These are phyloP conservation scores for Hirschioporus abietinus DNA, from an alignment of 768 basidiomycete genomes.

Conservation along the genomic window DNA sequence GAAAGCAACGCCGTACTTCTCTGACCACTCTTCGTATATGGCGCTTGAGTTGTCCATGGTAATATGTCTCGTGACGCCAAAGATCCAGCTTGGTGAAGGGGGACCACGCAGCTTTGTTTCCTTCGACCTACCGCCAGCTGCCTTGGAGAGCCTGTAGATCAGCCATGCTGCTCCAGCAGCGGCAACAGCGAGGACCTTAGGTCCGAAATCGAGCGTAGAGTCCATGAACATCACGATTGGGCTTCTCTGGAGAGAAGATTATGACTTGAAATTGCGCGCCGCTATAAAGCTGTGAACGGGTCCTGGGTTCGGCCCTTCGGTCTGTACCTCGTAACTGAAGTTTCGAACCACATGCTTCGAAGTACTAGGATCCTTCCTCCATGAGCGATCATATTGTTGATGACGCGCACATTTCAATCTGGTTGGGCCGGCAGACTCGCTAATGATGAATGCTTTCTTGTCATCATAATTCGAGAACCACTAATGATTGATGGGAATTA, in stretches of 20 bases:
- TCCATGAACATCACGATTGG: neutral
- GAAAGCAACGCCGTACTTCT: constrained; percentile 43
- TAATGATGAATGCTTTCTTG: neutral
- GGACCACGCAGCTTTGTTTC: constrained; percentile 28
- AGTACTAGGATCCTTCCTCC: neutral
- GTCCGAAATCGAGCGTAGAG: neutral
- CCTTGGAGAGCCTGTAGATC: neutral
- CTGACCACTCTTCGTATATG: constrained; percentile 42
- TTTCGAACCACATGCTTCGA: neutral
- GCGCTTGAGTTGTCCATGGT: constrained; percentile 22
- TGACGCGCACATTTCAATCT: neutral
- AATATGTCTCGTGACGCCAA: constrained; percentile 32
- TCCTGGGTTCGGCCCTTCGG: neutral
- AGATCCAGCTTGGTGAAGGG: constrained; percentile 33
- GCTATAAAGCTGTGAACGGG: neutral
- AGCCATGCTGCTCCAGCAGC: neutral
- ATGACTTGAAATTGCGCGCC: neutral
- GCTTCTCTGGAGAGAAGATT: neutral
- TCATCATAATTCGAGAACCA: neutral
- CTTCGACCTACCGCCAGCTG: neutral
- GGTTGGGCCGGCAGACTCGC: neutral
- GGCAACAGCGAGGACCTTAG: neutral
- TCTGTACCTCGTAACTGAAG: neutral
- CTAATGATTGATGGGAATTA: neutral
- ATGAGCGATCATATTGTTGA: neutral